phyloP scores from a whole-genome alignment of 2,329 filamentous ascomycete species.

The Fusarium stilboides region DNA sequence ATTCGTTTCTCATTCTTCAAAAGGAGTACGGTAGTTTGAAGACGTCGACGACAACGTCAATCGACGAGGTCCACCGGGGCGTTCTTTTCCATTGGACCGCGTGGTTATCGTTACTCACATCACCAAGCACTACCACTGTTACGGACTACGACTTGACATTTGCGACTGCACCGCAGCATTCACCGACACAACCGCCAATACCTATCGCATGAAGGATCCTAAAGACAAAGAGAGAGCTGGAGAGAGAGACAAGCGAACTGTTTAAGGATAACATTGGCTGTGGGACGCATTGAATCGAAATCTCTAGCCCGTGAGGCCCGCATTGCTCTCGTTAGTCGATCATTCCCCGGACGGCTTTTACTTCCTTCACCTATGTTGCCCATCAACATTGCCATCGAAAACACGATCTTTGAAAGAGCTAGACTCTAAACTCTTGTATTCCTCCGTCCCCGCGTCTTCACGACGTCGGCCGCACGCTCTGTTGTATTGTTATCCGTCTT shows the following conservation, averaged over 20 bases:
- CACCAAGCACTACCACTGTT: constrained; percentile 2
- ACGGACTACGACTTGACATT: constrained; percentile 12
- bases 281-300: constrained; percentile 12
- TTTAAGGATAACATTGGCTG: constrained; percentile 6
- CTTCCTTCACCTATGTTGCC: constrained; percentile 30
- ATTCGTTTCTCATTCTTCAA: constrained; percentile 31
- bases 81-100: not conserved
- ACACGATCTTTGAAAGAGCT: constrained; percentile 7
- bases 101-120: constrained; percentile 12
- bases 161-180: constrained; percentile 34
- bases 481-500: constrained; percentile 19
- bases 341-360: constrained; percentile 11
- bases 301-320: constrained; percentile 1
- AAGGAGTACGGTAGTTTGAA: constrained; percentile 14
- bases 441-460: constrained; percentile 41
- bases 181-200: constrained; percentile 16
- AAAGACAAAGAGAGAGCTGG: not conserved
- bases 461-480: constrained; percentile 43
- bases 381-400: constrained; percentile 16
- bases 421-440: constrained; percentile 11
- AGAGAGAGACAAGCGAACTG: not conserved
- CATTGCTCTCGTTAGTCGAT: constrained; percentile 4
- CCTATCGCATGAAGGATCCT: constrained; percentile 1
- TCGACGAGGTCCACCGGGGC: constrained; percentile 6
- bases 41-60: constrained; percentile 14